Conservation (phyloP, 2,329 filamentous ascomycete genomes). For the Botrytis elliptica region DNA sequence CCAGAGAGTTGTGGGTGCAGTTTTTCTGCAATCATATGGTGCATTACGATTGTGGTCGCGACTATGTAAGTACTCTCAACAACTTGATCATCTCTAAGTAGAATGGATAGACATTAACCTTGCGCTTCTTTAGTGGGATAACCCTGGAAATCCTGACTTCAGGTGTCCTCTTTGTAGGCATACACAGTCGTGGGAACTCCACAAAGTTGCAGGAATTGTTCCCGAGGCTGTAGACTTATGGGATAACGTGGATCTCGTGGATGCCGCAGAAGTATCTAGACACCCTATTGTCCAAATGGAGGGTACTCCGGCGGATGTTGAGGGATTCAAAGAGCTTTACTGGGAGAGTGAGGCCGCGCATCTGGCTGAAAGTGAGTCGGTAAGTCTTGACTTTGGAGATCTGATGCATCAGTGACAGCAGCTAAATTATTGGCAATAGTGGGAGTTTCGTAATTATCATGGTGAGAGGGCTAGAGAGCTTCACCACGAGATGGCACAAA, state of each 20-base stretch:
- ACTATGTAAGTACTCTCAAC: not conserved
- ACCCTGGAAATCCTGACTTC: conserved; percentile 16
- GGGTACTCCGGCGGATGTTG: not conserved
- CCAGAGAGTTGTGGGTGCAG: conserved; percentile 3
- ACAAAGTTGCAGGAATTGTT: conserved; percentile 17
- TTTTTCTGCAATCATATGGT: conserved; percentile 28
- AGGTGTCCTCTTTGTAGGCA: conserved; percentile 22
- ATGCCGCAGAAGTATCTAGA: not conserved
- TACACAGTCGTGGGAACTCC: conserved; percentile 1
- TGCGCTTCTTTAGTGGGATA: conserved; percentile 14
- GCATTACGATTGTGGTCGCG: conserved; percentile 24
- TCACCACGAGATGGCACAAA: conserved; percentile 10
- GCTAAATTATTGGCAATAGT: not conserved
- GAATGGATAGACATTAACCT: not conserved
- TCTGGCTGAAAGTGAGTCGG: not conserved
- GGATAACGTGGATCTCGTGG: conserved; percentile 20
- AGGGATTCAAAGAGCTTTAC: conserved; percentile 1
- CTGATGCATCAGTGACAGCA: not conserved
- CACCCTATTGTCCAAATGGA: conserved; percentile 4
- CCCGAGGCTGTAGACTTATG: conserved; percentile 25
- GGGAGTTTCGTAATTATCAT: not conserved
- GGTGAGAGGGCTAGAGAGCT: not conserved
- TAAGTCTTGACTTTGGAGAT: not conserved
- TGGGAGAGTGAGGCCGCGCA: not conserved
- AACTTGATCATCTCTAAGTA: not conserved